A percentile compares a stretch with the other conserved stretches of the same genome.
These are phyloP conservation scores for Gloeopeniophorella convolvens DNA, from an alignment of 768 basidiomycete genomes.

Conservation along the genomic window DNA sequence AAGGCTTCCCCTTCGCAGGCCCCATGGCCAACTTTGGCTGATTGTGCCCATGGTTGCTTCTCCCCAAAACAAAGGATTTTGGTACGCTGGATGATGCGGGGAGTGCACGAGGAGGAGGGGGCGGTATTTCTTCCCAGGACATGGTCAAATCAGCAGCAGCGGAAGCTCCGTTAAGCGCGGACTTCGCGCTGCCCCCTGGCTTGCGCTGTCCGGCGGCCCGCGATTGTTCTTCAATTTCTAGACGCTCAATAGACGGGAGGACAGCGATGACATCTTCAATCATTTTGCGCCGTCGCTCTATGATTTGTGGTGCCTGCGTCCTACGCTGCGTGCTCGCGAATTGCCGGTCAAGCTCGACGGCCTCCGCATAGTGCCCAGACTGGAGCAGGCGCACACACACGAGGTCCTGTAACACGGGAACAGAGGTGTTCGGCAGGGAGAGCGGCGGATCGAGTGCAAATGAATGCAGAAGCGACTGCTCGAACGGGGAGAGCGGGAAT, in stretches of 20 bases:
- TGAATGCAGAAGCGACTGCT: constrained; percentile 49
- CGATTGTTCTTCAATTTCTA: constrained; percentile 54
- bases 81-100: neutral
- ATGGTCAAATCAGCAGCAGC: constrained; percentile 39
- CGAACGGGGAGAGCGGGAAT: constrained; percentile 59
- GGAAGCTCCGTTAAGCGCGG: constrained; percentile 15
- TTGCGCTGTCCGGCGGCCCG: constrained; percentile 2
- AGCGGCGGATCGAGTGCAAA: constrained; percentile 54
- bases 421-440: constrained; percentile 39
- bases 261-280: constrained; percentile 62
- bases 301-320: constrained; percentile 35
- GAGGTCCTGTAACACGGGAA: constrained; percentile 67
- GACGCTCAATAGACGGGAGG: constrained; percentile 57
- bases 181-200: constrained; percentile 1
- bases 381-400: constrained; percentile 73
- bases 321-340: constrained; percentile 33
- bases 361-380: constrained; percentile 61
- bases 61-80: constrained; percentile 15
- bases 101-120: constrained; percentile 29
- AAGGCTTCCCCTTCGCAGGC: neutral
- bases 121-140: constrained; percentile 53
- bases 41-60: constrained; percentile 1
- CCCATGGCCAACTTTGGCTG: neutral
- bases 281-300: constrained; percentile 55
- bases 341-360: constrained; percentile 66